Percentiles rank a stretch among this genome's conserved stretches.
phyloP scores from a whole-genome alignment of 495 filamentous ascomycete genomes.

The Xylaria palmicola region DNA sequence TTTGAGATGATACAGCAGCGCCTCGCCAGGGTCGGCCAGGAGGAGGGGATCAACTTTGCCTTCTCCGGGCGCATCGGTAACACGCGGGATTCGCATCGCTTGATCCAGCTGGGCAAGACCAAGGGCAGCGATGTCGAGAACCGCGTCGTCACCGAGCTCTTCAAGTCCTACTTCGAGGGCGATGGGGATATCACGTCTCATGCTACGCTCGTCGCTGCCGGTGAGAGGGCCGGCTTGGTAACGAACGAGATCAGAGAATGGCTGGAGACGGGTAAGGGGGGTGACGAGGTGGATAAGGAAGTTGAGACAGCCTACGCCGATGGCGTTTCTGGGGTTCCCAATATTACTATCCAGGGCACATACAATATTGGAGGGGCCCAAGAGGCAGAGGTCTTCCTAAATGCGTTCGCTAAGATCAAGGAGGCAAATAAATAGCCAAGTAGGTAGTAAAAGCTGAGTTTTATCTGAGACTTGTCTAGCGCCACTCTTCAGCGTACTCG shows the following conservation, averaged over 20 bases:
- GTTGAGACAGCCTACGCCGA: constrained; percentile 49
- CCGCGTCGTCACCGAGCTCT: constrained; percentile 66
- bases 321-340: constrained; percentile 67
- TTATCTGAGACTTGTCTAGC: too few species aligned
- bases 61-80: constrained; percentile 68
- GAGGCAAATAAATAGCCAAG: constrained; percentile 12
- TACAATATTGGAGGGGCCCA: constrained; percentile 64
- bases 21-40: constrained; percentile 52
- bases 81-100: constrained; percentile 71
- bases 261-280: constrained; percentile 61
- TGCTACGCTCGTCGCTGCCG: constrained; percentile 59
- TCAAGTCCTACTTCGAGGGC: constrained; percentile 71
- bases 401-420: constrained; percentile 52
- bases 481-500: too few species aligned
- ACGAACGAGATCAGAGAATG: constrained; percentile 58
- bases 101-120: constrained; percentile 65
- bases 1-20: constrained; percentile 53
- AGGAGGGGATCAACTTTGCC: constrained; percentile 66
- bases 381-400: constrained; percentile 54
- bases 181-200: constrained; percentile 72
- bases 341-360: constrained; percentile 64
- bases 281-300: constrained; percentile 67
- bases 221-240: constrained; percentile 60
- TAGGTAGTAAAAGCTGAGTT: too few species aligned
- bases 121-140: constrained; percentile 58